phyloP scores from a whole-genome alignment of 768 basidiomycete genomes.

The Neoboletus magnificus region DNA sequence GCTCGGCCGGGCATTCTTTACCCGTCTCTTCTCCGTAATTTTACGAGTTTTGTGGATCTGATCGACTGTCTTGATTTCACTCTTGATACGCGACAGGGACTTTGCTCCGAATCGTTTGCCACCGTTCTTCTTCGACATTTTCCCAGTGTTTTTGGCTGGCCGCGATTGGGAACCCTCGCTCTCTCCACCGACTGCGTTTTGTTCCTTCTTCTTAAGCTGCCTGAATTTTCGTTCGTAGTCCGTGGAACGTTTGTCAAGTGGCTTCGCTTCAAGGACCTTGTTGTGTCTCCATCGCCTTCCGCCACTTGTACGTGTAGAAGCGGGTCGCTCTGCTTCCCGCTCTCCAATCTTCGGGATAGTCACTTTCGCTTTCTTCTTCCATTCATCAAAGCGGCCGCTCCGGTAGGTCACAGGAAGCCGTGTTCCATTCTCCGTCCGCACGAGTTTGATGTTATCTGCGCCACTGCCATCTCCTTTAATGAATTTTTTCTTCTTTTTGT shows the following conservation, averaged over 20 bases:
- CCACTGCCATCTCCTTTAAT: conserved; percentile 81
- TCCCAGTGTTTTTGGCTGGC: conserved; percentile 28
- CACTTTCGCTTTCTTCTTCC: conserved; percentile 78
- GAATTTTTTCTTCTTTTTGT: conserved; percentile 95
- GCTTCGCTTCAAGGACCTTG: conserved; percentile 60
- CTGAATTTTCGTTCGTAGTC: conserved; percentile 74
- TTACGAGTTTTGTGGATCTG: conserved; percentile 82
- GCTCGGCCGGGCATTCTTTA: conserved; percentile 78
- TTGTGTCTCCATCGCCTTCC: conserved; percentile 75
- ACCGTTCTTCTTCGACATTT: conserved; percentile 30
- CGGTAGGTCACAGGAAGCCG: conserved; percentile 89
- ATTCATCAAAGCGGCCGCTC: conserved; percentile 93
- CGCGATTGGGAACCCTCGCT: conserved; percentile 23
- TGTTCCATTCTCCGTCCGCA: conserved; percentile 89
- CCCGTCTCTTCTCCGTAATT: conserved; percentile 57
- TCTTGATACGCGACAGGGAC: conserved; percentile 62
- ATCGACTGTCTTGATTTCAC: conserved; percentile 81
- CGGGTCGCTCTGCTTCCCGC: conserved; percentile 49
- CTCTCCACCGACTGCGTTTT: conserved; percentile 26
- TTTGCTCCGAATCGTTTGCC: conserved; percentile 56
- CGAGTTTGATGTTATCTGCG: conserved; percentile 90
- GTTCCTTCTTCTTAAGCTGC: conserved; percentile 56
- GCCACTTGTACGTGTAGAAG: conserved; percentile 31
- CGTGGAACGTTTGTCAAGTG: conserved; percentile 67
- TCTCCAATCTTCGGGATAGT: conserved; percentile 82